Conservation (phyloP, 1,284 basidiomycete species). For the Sanguinoderma infundibulare region DNA sequence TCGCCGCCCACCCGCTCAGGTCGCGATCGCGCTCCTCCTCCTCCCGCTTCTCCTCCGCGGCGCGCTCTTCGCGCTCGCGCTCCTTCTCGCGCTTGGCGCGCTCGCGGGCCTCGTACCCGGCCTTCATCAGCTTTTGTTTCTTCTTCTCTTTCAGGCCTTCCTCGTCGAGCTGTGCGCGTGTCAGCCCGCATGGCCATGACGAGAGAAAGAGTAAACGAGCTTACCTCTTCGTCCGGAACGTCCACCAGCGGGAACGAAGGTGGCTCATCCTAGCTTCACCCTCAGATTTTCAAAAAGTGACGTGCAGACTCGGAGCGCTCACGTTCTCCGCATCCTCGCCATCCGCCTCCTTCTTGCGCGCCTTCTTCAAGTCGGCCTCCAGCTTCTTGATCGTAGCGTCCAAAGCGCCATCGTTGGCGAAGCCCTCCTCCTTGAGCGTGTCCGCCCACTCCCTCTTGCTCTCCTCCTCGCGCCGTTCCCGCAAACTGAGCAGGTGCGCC, state of each 20-base stretch:
- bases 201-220: slow-evolving; percentile 15
- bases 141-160: slow-evolving; percentile 95
- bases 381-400: slow-evolving; percentile 44
- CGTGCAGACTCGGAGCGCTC: background rate
- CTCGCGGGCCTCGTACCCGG: slow-evolving; percentile 91
- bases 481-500: slow-evolving; percentile 69
- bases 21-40: slow-evolving; percentile 80
- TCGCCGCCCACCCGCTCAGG: slow-evolving; percentile 72
- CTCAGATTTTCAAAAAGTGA: background rate
- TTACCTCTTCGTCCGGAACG: slow-evolving; percentile 87
- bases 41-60: slow-evolving; percentile 69
- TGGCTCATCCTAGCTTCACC: slow-evolving; percentile 69
- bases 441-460: slow-evolving; percentile 77
- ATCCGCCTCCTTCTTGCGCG: slow-evolving; percentile 58
- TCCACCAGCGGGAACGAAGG: slow-evolving; percentile 89
- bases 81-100: slow-evolving; percentile 90
- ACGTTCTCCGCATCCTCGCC: slow-evolving; percentile 53
- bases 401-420: slow-evolving; percentile 57
- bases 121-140: slow-evolving; percentile 92
- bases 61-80: slow-evolving; percentile 77
- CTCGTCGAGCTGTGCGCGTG: slow-evolving; percentile 73
- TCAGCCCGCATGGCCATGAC: background rate
- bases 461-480: slow-evolving; percentile 66
- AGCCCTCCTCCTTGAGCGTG: slow-evolving; percentile 72
- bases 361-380: slow-evolving; percentile 43